Conservation (phyloP, 2,329 filamentous ascomycete genomes). For the Microsporum ferrugineum region DNA sequence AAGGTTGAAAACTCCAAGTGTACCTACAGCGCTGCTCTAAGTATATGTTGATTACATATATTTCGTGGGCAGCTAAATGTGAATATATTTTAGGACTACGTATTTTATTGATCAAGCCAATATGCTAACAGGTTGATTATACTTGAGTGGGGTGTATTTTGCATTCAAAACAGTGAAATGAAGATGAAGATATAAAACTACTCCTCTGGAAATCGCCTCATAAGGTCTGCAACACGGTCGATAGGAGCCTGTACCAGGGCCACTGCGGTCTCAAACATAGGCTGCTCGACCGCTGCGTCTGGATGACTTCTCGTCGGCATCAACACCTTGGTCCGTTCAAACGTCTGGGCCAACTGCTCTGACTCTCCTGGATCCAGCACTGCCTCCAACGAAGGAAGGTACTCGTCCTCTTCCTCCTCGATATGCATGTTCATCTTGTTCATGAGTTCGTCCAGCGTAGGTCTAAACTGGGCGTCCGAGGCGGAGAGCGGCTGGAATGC, state of each 20-base stretch:
- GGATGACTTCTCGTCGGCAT: constrained; percentile 43
- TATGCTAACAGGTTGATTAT: not conserved
- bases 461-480: constrained; percentile 28
- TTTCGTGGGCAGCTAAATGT: no score
- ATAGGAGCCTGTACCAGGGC: constrained; percentile 46
- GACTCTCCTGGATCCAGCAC: constrained; percentile 26
- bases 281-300: constrained; percentile 35
- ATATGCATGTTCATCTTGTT: constrained; percentile 36
- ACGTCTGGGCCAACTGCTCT: constrained; percentile 31
- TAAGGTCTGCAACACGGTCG: constrained; percentile 44
- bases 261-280: constrained; percentile 45
- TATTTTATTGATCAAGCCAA: not conserved
- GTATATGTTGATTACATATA: no score
- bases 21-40: no score
- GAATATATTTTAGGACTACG: not conserved
- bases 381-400: constrained; percentile 39
- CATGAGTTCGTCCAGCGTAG: constrained; percentile 35
- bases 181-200: not conserved
- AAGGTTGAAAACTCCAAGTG: no score
- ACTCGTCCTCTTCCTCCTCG: constrained; percentile 38
- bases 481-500: constrained; percentile 37
- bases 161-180: not conserved
- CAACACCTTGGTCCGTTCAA: constrained; percentile 42
- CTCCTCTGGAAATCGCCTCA: constrained; percentile 40
- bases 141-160: not conserved